phyloP scores from a whole-genome alignment of 2,329 filamentous ascomycete species.

The Neopestalotiopsis clavispora region DNA sequence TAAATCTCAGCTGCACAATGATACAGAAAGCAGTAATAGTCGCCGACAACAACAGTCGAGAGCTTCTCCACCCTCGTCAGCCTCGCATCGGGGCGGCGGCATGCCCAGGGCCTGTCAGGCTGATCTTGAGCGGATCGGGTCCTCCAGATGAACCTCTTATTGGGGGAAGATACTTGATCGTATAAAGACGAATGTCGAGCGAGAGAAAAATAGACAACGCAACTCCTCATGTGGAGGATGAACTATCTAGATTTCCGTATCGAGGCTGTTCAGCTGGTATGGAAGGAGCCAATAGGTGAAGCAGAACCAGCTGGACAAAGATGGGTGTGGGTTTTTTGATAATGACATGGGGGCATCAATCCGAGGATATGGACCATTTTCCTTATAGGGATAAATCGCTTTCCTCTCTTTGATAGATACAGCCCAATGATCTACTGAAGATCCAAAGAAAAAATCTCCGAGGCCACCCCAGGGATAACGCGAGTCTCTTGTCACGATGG shows the following conservation, averaged over 20 bases:
- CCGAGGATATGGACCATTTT: too few species aligned
- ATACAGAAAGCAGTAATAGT: background rate
- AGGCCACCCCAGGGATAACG: background rate
- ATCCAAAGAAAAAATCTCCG: too few species aligned
- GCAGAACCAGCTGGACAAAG: too few species aligned
- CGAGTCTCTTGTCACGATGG: background rate
- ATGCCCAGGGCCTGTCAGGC: background rate
- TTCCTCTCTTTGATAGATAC: too few species aligned
- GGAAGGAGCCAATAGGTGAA: too few species aligned
- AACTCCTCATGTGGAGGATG: too few species aligned
- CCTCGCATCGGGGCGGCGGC: background rate
- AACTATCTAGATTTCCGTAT: too few species aligned
- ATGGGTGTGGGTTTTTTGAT: too few species aligned
- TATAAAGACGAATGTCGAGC: background rate
- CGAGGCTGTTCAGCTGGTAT: too few species aligned
- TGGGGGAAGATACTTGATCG: background rate
- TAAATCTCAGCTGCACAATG: background rate
- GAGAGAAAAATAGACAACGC: background rate
- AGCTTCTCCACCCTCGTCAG: background rate
- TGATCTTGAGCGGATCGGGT: constrained; percentile 3
- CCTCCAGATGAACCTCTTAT: background rate
- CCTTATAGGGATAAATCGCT: too few species aligned
- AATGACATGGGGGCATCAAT: too few species aligned
- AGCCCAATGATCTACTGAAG: too few species aligned
- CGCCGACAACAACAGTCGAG: background rate